A percentile compares a stretch with the other conserved stretches of the same genome.
Evolutionary conservation across 2,329 filamentous ascomycete genomes (phyloP).

Genomic region (Claviceps sp.): DNA sequence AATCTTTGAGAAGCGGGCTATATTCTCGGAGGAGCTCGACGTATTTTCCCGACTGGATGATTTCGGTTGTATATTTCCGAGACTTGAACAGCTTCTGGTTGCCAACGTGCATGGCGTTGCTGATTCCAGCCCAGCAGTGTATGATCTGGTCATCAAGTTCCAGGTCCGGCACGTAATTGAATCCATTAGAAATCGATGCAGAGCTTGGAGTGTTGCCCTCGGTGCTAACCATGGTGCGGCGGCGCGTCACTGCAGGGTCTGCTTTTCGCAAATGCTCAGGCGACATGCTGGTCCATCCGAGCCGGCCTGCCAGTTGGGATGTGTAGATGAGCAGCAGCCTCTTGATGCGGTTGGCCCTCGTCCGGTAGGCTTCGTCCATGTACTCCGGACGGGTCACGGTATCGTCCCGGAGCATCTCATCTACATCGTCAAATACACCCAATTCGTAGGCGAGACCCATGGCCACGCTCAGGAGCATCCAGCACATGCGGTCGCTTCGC

Average conservation of each 20-base stretch:
- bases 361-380: constrained; percentile 63
- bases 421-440: constrained; percentile 86
- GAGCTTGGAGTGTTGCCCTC: constrained; percentile 50
- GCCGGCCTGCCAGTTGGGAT: constrained; percentile 80
- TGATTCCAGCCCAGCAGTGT: constrained; percentile 90
- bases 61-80: constrained; percentile 72
- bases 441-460: constrained; percentile 86
- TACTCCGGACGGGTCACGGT: constrained; percentile 50
- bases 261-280: constrained; percentile 50
- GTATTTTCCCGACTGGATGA: constrained; percentile 80
- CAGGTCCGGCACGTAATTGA: constrained; percentile 54
- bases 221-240: constrained; percentile 30
- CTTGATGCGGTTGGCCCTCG: constrained; percentile 69
- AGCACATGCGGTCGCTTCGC: constrained; percentile 90
- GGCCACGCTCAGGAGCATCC: constrained; percentile 90
- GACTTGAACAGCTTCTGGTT: constrained; percentile 84
- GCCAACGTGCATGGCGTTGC: constrained; percentile 79
- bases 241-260: constrained; percentile 41
- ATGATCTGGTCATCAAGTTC: constrained; percentile 57
- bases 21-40: constrained; percentile 70
- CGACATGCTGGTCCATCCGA: constrained; percentile 90
- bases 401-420: constrained; percentile 49
- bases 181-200: constrained; percentile 37
- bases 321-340: constrained; percentile 81
- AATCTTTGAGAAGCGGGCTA: constrained; percentile 62